Percentiles rank a stretch among this genome's conserved stretches.
Evolutionary conservation across 345 rosid species (phyloP).

Genomic region (Salix purpurea): DNA sequence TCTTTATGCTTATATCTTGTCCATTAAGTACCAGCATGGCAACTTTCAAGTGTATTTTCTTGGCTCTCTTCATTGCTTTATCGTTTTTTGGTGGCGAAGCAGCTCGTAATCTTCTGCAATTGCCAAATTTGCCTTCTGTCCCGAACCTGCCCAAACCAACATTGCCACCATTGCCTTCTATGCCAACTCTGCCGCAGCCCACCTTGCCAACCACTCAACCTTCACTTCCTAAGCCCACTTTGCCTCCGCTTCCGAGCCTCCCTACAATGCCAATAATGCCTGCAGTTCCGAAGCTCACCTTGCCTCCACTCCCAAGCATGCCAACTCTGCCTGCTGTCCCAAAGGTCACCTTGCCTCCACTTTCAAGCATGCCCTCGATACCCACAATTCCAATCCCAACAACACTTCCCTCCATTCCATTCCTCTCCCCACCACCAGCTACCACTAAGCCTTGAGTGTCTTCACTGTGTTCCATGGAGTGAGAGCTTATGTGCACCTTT

Average conservation of each 20-base stretch:
- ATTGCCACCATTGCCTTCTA: constrained; percentile 10
- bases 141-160: neutral
- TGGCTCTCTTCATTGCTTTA: constrained; percentile 11
- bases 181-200: too few species aligned
- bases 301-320: neutral
- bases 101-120: constrained; percentile 30
- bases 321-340: constrained; percentile 15
- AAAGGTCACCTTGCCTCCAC: constrained; percentile 7
- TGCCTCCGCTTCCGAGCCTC: neutral
- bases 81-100: constrained; percentile 17
- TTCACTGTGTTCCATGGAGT: neutral
- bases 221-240: constrained; percentile 3
- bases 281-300: neutral
- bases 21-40: neutral
- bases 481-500: neutral
- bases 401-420: too few species aligned
- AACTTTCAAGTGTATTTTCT: neutral
- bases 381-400: too few species aligned
- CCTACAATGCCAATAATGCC: too few species aligned
- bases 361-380: constrained; percentile 22
- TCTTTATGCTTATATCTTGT: too few species aligned
- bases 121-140: neutral
- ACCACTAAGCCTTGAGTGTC: constrained; percentile 16
- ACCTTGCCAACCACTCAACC: neutral
- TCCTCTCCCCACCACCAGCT: neutral